Conservation (phyloP, 179 eudicot genomes). For the Vitellaria paradoxa region DNA sequence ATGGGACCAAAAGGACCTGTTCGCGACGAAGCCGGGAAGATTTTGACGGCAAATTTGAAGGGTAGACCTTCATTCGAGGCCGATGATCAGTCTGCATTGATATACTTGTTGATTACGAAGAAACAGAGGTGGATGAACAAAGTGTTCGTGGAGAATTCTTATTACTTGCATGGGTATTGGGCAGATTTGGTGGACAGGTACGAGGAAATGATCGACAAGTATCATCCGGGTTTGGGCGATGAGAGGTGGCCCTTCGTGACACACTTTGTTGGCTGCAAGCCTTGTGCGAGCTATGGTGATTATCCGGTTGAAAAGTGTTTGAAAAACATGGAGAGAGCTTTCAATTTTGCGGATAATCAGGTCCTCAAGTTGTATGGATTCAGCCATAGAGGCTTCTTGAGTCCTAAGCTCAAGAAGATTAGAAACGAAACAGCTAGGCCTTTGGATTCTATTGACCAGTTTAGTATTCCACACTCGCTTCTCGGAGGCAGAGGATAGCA, state of each 20-base stretch:
- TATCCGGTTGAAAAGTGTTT: conserved; percentile 45
- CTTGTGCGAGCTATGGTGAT: conserved; percentile 56
- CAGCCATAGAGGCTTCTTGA: conserved; percentile 47
- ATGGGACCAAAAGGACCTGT: conserved; percentile 60
- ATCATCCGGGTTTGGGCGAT: conserved; percentile 48
- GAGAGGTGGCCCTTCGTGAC: conserved; percentile 60
- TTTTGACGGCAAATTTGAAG: conserved; percentile 39
- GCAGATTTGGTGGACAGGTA: conserved; percentile 48
- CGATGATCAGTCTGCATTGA: conserved; percentile 63
- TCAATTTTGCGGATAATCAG: conserved; percentile 57
- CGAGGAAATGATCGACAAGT: conserved; percentile 40
- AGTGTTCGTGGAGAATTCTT: conserved; percentile 30
- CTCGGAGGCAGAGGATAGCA: neutral
- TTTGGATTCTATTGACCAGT: conserved; percentile 31
- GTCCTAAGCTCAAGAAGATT: conserved; percentile 39
- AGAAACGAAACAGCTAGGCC: conserved; percentile 44
- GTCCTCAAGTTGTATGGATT: conserved; percentile 53
- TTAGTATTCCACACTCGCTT: conserved; percentile 28
- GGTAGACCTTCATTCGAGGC: conserved; percentile 68
- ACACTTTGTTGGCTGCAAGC: conserved; percentile 57
- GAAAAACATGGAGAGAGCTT: conserved; percentile 57
- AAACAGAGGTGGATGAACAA: conserved; percentile 40
- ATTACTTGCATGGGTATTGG: conserved; percentile 55
- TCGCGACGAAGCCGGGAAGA: conserved; percentile 57
- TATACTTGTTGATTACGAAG: conserved; percentile 37